phyloP scores from a whole-genome alignment of 2,329 filamentous ascomycete species.

The Cryphonectria parasitica region DNA sequence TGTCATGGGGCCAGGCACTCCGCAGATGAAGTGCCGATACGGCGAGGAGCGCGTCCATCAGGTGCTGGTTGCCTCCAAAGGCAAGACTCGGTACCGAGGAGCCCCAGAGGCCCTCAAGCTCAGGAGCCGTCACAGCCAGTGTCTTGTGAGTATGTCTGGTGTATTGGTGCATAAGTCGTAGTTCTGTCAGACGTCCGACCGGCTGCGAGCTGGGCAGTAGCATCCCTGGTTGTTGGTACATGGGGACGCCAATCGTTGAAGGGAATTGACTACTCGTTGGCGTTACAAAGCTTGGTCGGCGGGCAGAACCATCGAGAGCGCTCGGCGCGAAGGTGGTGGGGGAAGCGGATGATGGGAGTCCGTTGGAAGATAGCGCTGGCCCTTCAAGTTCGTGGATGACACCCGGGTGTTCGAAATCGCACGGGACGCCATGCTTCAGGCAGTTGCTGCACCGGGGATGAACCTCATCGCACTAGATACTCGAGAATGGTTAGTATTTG shows the following conservation, averaged over 20 bases:
- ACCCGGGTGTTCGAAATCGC: slow-evolving; percentile 64
- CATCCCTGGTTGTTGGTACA: slow-evolving; percentile 43
- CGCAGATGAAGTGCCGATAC: slow-evolving; percentile 67
- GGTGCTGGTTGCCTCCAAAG: slow-evolving; percentile 60
- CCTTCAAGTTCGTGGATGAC: slow-evolving; percentile 48
- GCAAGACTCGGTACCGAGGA: slow-evolving; percentile 63
- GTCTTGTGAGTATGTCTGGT: slow-evolving; percentile 64
- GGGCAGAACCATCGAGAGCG: slow-evolving; percentile 15
- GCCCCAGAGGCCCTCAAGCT: slow-evolving; percentile 62
- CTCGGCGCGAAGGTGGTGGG: slow-evolving; percentile 29
- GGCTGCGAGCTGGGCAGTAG: slow-evolving; percentile 42
- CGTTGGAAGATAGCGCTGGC: slow-evolving; percentile 37
- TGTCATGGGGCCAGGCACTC: slow-evolving; percentile 59
- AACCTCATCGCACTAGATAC: slow-evolving; percentile 63
- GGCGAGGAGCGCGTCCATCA: slow-evolving; percentile 67
- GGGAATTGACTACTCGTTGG: slow-evolving; percentile 18
- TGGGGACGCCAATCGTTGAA: slow-evolving; percentile 39
- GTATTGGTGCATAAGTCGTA: slow-evolving; percentile 68
- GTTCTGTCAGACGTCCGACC: slow-evolving; percentile 57
- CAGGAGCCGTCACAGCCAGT: slow-evolving; percentile 56
- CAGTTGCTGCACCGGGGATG: slow-evolving; percentile 70
- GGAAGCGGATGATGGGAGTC: slow-evolving; percentile 30
- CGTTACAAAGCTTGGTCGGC: slow-evolving; percentile 22
- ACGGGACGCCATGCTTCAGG: slow-evolving; percentile 67
- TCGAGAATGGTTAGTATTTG: not conserved